phyloP scores from a whole-genome alignment of 345 rosid genomes.

The Capsella bursapastoris region DNA sequence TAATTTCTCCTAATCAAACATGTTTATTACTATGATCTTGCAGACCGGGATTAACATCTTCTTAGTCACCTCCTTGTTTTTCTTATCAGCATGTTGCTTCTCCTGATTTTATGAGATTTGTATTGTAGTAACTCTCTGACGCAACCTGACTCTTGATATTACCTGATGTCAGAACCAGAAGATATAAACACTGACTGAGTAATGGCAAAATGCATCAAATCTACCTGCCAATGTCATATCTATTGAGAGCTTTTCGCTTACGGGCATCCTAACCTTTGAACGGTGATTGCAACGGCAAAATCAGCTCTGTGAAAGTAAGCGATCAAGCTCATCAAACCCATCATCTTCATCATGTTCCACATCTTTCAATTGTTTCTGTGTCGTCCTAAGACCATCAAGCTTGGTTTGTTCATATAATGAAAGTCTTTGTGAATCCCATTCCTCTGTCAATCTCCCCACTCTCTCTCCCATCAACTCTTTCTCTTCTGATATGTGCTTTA shows the following conservation, averaged over 20 bases:
- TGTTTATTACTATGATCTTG: background rate
- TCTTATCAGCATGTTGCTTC: conserved; percentile 5
- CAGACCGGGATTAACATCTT: conserved; percentile 1
- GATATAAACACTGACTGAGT: conserved; percentile 10
- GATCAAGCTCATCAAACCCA: conserved; percentile 53
- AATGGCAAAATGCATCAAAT: background rate
- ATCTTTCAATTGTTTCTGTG: conserved; percentile 4
- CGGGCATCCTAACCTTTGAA: background rate
- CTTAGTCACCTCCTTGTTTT: background rate
- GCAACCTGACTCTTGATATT: background rate
- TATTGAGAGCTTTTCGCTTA: background rate
- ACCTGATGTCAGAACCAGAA: conserved; percentile 10
- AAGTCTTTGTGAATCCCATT: conserved; percentile 63
- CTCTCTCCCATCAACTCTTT: conserved; percentile 52
- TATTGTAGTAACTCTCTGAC: background rate
- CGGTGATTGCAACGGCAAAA: conserved; percentile 25
- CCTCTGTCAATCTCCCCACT: conserved; percentile 53
- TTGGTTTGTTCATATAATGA: conserved; percentile 56
- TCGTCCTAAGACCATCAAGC: conserved; percentile 31
- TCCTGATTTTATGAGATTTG: conserved; percentile 1
- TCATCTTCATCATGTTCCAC: conserved; percentile 32
- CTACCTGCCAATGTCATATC: background rate
- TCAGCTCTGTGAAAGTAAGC: conserved; percentile 41
- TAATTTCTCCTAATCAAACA: background rate
- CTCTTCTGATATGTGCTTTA: conserved; percentile 63